phyloP scores from a whole-genome alignment of 2,329 filamentous ascomycete species.

The Rosellinia necatrix region DNA sequence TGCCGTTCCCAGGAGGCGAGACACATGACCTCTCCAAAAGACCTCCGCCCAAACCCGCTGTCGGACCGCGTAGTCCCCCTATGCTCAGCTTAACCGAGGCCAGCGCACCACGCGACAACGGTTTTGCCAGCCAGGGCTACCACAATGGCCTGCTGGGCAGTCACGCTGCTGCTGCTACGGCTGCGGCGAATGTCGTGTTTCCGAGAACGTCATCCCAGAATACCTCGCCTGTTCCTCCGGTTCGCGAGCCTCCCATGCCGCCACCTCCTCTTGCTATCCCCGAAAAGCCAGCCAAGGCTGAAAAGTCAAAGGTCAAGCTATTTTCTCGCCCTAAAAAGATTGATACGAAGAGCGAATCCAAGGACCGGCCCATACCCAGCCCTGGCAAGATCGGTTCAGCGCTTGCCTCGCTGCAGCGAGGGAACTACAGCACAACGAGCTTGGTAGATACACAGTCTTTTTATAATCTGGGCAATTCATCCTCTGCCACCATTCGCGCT shows the following conservation, averaged over 20 bases:
- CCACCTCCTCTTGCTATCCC: constrained; percentile 49
- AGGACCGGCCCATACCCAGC: constrained; percentile 71
- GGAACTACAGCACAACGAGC: constrained; percentile 73
- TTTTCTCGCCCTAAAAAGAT: constrained; percentile 81
- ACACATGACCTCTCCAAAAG: constrained; percentile 53
- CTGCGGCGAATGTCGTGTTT: constrained; percentile 75
- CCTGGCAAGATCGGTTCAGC: constrained; percentile 73
- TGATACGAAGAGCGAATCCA: constrained; percentile 68
- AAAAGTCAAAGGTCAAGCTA: constrained; percentile 81
- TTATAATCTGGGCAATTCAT: constrained; percentile 77
- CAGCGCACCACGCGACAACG: constrained; percentile 62
- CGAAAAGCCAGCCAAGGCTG: constrained; percentile 65
- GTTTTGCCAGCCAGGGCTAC: constrained; percentile 57
- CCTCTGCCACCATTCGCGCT: constrained; percentile 75
- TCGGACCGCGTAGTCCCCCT: constrained; percentile 63
- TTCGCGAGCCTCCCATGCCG: constrained; percentile 38
- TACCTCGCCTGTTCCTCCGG: constrained; percentile 52
- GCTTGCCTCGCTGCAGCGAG: constrained; percentile 66
- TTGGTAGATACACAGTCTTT: constrained; percentile 70
- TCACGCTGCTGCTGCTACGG: constrained; percentile 68
- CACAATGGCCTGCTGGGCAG: constrained; percentile 65
- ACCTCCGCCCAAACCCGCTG: constrained; percentile 39
- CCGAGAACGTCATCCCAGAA: constrained; percentile 61
- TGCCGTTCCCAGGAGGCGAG: constrained; percentile 58
- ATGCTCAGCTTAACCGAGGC: constrained; percentile 68